Evolutionary conservation across 2,329 filamentous ascomycete genomes (phyloP), one percentile per base, ranked within the genome.

Genomic region (Dactylellina haptotyla): DNA sequence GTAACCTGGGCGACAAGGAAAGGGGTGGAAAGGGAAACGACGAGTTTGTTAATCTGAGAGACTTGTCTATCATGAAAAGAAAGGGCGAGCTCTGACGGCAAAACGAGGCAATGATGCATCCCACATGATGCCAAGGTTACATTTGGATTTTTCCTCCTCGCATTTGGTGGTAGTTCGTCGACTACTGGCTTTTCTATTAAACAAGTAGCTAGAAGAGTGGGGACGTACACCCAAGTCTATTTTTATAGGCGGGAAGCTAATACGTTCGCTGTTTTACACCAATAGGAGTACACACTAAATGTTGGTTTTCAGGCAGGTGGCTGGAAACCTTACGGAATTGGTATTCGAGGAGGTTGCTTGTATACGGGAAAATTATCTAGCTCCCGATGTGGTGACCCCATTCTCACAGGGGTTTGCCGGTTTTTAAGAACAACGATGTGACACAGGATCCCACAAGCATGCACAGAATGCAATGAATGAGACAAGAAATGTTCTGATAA

Each of bases 71-170:
- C n/a, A n/a, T n/a, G n/a, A n/a, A n/a, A n/a, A n/a, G n/a, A n/a
- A n/a, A n/a, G n/a, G 46, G 46, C 20, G 20, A 50, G 46, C 10
- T 50, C 46, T 30, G 25, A 16, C 10, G 20, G 23, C 30, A 50
- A 12, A 26, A 14, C 26, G 20, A 12, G 46, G 16, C 12, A 26
- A 9, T 12, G 8, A 26, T 12, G 9, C 26, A 5, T 14, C 20
- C 46, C 25, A 50, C 45, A 18, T 41, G 20, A 57, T 58, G 32
- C 43, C 32, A 26, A 51, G 63, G 63, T 67, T 67, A 67, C 63
- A 67, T 67, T 57, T 20, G 37, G 30, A 23, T 34, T 45, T 16
- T 3, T 9, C 9, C 8, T 34, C 14, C 48, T 57, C 59, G n/a
- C 51, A 25, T 51, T 53, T 50, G 25, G 30, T 45, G 45, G 58